Evolutionary conservation across 140 eudicot genomes (phyloP).

Genomic region (Anethum foeniculum): DNA sequence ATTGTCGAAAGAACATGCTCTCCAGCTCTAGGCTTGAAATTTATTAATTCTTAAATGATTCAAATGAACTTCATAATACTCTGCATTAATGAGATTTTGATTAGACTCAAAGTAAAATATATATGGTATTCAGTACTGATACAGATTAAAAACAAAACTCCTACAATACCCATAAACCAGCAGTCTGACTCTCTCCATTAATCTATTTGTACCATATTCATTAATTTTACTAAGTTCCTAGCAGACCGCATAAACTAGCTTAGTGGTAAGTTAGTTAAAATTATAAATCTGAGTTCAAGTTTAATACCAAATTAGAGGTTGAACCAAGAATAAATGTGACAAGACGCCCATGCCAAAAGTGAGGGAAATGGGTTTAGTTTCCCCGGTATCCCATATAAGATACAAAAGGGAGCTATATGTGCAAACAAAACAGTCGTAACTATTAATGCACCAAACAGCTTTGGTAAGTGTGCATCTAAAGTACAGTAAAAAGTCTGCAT

Average conservation of each 20-base stretch:
- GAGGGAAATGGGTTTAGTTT: neutral
- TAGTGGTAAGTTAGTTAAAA: neutral
- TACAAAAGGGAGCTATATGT: neutral
- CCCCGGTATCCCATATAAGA: neutral
- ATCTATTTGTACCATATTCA: no score
- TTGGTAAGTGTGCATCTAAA: no score
- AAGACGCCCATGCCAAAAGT: neutral
- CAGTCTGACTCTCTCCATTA: neutral
- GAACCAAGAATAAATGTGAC: neutral
- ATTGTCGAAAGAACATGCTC: no score
- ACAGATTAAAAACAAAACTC: neutral
- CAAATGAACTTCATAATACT: no score
- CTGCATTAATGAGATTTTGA: no score
- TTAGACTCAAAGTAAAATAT: no score
- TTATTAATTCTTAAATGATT: no score
- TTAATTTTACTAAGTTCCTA: no score
- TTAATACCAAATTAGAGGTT: neutral
- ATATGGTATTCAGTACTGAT: no score
- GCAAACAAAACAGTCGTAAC: no score
- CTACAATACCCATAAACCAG: neutral
- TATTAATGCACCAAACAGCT: no score
- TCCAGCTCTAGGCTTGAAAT: no score
- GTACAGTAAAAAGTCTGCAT: neutral
- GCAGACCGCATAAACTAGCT: neutral
- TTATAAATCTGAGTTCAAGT: neutral